A percentile compares a stretch with the other conserved stretches of the same genome.
Evolutionary conservation across 352 stramenopile genomes (phyloP).

Genomic region (Globisporangium echinulatum): DNA sequence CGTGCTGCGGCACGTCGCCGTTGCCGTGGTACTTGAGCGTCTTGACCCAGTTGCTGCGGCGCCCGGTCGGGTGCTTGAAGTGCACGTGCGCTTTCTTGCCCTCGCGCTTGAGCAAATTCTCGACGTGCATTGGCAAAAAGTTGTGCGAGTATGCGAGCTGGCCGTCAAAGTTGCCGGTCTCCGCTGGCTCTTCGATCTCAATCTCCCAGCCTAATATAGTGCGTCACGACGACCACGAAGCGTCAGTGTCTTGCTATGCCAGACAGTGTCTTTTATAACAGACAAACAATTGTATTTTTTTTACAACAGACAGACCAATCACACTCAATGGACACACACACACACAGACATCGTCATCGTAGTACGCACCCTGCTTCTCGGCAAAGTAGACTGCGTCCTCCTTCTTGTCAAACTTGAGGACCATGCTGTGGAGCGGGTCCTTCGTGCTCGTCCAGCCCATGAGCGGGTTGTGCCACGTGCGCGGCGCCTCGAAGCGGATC

Average conservation of each 20-base stretch:
- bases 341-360: not conserved
- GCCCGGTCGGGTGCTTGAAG: slow-evolving; percentile 71
- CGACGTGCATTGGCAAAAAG: slow-evolving; percentile 68
- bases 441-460: slow-evolving; percentile 92
- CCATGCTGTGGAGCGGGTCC: slow-evolving; percentile 82
- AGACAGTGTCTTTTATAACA: no score
- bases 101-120: slow-evolving; percentile 73
- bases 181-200: slow-evolving; percentile 73
- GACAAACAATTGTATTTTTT: no score
- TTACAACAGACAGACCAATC: no score
- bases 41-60: slow-evolving; percentile 84
- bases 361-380: slow-evolving; percentile 55
- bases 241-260: not conserved
- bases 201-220: slow-evolving; percentile 57
- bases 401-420: slow-evolving; percentile 87
- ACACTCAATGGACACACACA: not conserved
- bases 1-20: slow-evolving; percentile 73
- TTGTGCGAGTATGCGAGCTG: slow-evolving; percentile 86
- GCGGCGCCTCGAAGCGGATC: slow-evolving; percentile 65
- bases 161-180: slow-evolving; percentile 57
- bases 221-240: not conserved
- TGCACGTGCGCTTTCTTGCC: slow-evolving; percentile 70
- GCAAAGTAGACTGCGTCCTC: slow-evolving; percentile 74
- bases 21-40: slow-evolving; percentile 86
- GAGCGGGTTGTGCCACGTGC: slow-evolving; percentile 90